A percentile compares a stretch with the other conserved stretches of the same genome.
These are phyloP conservation scores for Eragrostis tef DNA, from an alignment of 202 grass and related monocot species.

Conservation along the genomic window DNA sequence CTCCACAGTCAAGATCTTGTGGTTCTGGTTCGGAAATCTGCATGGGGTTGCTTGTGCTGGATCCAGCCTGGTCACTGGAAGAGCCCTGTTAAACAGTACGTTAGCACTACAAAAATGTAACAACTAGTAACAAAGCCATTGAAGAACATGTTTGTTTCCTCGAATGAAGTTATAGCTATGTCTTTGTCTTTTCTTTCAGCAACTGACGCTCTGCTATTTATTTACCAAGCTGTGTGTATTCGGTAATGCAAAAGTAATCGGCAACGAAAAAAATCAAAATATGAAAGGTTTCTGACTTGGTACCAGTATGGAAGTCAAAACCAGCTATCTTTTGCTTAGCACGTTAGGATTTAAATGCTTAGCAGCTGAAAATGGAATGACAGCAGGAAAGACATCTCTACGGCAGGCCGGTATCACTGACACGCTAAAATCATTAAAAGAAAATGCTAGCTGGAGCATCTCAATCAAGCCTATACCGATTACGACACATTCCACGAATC, in stretches of 20 bases:
- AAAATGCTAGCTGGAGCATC: neutral
- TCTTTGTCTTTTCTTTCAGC: too few species aligned
- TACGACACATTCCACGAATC: constrained; percentile 28
- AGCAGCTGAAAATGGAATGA: neutral
- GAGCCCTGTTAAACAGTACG: constrained; percentile 49
- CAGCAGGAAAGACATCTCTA: too few species aligned
- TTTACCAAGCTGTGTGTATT: too few species aligned
- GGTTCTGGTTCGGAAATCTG: constrained; percentile 43
- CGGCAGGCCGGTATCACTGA: neutral
- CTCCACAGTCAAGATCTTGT: constrained; percentile 12
- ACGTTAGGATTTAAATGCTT: neutral
- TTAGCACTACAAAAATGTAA: constrained; percentile 3
- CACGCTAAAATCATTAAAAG: neutral
- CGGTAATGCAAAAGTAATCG: too few species aligned
- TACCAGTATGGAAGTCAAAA: neutral
- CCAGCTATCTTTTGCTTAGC: neutral
- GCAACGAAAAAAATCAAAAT: constrained; percentile 16
- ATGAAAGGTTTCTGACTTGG: neutral
- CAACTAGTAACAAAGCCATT: too few species aligned
- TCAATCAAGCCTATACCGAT: neutral
- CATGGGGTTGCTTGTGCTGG: constrained; percentile 42
- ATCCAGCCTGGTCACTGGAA: constrained; percentile 46
- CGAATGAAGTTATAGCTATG: too few species aligned
- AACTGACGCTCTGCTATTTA: too few species aligned
- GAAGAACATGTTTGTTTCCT: too few species aligned